Evolutionary conservation across 2,329 filamentous ascomycete species (phyloP).

Genomic region (Colletotrichum musae): DNA sequence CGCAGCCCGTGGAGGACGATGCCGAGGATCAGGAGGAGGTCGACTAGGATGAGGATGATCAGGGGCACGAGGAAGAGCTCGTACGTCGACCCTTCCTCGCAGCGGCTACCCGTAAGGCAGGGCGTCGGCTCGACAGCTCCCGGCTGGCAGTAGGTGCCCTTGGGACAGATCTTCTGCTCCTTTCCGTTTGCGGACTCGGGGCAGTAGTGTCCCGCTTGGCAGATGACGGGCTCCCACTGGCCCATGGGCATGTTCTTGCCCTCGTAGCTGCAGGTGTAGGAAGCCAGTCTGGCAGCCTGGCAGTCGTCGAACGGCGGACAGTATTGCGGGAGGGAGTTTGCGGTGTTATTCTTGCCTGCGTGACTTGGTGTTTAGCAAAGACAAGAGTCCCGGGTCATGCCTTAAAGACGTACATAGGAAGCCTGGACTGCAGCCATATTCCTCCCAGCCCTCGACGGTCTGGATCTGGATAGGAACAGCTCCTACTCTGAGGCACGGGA

Average conservation of each 20-base stretch:
- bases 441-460: conserved; percentile 52
- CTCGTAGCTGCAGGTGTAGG: conserved; percentile 49
- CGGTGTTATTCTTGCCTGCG: conserved; percentile 59
- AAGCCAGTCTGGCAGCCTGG: conserved; percentile 53
- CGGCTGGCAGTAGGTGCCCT: conserved; percentile 65
- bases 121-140: conserved; percentile 63
- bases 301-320: conserved; percentile 57
- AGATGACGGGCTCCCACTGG: conserved; percentile 66
- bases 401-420: conserved; percentile 55
- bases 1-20: conserved; percentile 53
- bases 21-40: conserved; percentile 56
- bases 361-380: conserved; percentile 26
- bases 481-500: conserved; percentile 56
- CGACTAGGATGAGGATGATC: conserved; percentile 57
- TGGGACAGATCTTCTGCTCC: conserved; percentile 59
- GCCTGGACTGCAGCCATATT: conserved; percentile 55
- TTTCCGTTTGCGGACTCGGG: conserved; percentile 54
- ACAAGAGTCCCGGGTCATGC: too few relatives aligned
- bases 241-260: conserved; percentile 59
- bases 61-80: conserved; percentile 62
- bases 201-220: conserved; percentile 64
- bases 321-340: conserved; percentile 61
- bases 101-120: conserved; percentile 61
- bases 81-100: conserved; percentile 58
- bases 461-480: conserved; percentile 59